These are phyloP conservation scores for Cutaneotrichosporon sp. DNA, from an alignment of 1,284 basidiomycete genomes.

Conservation along the genomic window DNA sequence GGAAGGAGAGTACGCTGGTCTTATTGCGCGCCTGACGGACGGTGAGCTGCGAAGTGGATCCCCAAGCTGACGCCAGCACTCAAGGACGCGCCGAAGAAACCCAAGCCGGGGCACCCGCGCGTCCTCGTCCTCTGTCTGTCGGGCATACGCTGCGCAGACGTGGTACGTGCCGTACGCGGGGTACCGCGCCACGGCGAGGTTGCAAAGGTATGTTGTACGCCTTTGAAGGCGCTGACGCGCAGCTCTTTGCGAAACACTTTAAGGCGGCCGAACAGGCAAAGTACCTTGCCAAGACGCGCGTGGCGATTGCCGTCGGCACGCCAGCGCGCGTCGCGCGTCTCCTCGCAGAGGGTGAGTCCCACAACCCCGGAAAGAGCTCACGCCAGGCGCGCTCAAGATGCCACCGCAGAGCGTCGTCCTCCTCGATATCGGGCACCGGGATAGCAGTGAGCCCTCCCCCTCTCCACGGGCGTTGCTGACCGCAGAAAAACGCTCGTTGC, in stretches of 20 bases:
- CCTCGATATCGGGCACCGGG: slow-evolving; percentile 43
- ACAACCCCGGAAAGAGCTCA: no score
- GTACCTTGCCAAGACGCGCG: slow-evolving; percentile 43
- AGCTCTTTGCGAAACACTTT: slow-evolving; percentile 50
- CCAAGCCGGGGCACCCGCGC: slow-evolving; percentile 30
- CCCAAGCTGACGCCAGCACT: slow-evolving; percentile 11
- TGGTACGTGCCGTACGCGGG: slow-evolving; percentile 42
- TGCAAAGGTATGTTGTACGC: slow-evolving; percentile 36
- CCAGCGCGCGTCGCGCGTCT: slow-evolving; percentile 47
- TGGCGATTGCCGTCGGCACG: slow-evolving; percentile 48
- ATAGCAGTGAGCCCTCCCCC: slow-evolving; percentile 30
- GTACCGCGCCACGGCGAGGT: slow-evolving; percentile 44
- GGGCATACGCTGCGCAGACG: slow-evolving; percentile 47
- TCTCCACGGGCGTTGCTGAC: not conserved
- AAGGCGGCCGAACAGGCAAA: slow-evolving; percentile 47
- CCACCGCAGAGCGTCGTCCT: slow-evolving; percentile 39
- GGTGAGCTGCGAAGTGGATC: slow-evolving; percentile 4
- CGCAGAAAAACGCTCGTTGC: slow-evolving; percentile 43
- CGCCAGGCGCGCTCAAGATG: slow-evolving; percentile 38
- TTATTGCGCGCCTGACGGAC: slow-evolving; percentile 12
- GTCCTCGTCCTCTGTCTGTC: slow-evolving; percentile 44
- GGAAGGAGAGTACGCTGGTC: slow-evolving; percentile 9
- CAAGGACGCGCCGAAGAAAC: slow-evolving; percentile 24
- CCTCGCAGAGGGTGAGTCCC: slow-evolving; percentile 37
- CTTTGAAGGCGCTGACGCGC: not conserved